A percentile compares a stretch with the other conserved stretches of the same genome.
Evolutionary conservation across 2,329 filamentous ascomycete species (phyloP).

Genomic region (Talaromyces sp.): DNA sequence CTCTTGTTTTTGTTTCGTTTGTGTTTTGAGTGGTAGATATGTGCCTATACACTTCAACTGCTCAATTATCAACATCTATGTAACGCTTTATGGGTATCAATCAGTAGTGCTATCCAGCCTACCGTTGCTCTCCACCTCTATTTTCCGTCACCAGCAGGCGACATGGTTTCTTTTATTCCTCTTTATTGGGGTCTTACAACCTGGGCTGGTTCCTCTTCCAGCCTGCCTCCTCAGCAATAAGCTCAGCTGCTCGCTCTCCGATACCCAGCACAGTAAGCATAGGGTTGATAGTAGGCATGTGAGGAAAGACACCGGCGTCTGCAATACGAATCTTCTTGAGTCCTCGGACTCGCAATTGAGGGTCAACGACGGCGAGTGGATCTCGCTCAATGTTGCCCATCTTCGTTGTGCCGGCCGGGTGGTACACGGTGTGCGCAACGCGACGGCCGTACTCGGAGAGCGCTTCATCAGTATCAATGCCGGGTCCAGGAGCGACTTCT

Average conservation of each 20-base stretch:
- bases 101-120: not conserved
- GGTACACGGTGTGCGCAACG: slow-evolving; percentile 84
- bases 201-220: slow-evolving; percentile 59
- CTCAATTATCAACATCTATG: not conserved
- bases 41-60: not conserved
- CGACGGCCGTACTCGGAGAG: slow-evolving; percentile 76
- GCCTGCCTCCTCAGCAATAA: slow-evolving; percentile 71
- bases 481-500: slow-evolving; percentile 74
- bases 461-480: slow-evolving; percentile 72
- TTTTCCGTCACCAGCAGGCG: not conserved
- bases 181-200: slow-evolving; percentile 40
- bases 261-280: slow-evolving; percentile 86
- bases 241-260: slow-evolving; percentile 78
- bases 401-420: slow-evolving; percentile 84
- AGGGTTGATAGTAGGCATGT: slow-evolving; percentile 81
- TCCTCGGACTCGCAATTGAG: slow-evolving; percentile 67
- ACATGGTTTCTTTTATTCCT: not conserved
- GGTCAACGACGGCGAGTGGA: slow-evolving; percentile 74
- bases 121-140: slow-evolving; percentile 3
- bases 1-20: not conserved
- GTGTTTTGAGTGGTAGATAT: not conserved
- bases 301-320: slow-evolving; percentile 83
- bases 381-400: slow-evolving; percentile 75
- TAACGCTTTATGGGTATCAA: slow-evolving; percentile 9
- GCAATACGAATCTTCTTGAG: slow-evolving; percentile 73